Conservation (phyloP, 1,284 basidiomycete genomes). For the Amylostereum chailletii region DNA sequence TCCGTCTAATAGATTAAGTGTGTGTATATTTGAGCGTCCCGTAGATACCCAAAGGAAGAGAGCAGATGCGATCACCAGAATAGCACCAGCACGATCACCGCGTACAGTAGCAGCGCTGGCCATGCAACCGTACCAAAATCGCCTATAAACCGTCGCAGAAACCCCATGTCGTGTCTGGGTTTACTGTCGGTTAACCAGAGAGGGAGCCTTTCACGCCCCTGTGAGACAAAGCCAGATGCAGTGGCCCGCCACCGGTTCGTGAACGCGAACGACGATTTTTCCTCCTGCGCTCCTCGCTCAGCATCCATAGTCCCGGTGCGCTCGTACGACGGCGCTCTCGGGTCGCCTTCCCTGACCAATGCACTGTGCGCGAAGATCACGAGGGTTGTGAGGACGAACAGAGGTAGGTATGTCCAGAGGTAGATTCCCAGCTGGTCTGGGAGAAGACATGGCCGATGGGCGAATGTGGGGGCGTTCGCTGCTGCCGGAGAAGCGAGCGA, state of each 20-base stretch:
- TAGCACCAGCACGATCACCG: conserved; percentile 17
- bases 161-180: conserved; percentile 7
- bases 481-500: conserved; percentile 34
- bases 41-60: too few relatives aligned
- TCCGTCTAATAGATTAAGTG: too few relatives aligned
- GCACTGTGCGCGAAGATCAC: conserved; percentile 14
- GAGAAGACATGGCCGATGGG: conserved; percentile 44
- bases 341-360: conserved; percentile 3
- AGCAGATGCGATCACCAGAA: conserved; percentile 10
- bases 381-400: conserved; percentile 27
- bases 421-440: conserved; percentile 53
- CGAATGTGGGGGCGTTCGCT: conserved; percentile 20
- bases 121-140: conserved; percentile 29
- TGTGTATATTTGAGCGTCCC: too few relatives aligned
- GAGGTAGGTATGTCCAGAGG: conserved; percentile 38
- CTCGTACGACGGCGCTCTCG: background rate
- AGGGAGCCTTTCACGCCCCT: conserved; percentile 4
- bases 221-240: conserved; percentile 1
- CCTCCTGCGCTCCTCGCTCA: background rate
- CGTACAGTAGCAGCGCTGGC: conserved; percentile 23
- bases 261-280: background rate
- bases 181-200: conserved; percentile 5
- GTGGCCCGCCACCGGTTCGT: background rate
- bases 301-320: background rate
- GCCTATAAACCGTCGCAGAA: conserved; percentile 21